Evolutionary conservation across 352 stramenopile genomes (phyloP).

Genomic region (Phytophthora brassicae): DNA sequence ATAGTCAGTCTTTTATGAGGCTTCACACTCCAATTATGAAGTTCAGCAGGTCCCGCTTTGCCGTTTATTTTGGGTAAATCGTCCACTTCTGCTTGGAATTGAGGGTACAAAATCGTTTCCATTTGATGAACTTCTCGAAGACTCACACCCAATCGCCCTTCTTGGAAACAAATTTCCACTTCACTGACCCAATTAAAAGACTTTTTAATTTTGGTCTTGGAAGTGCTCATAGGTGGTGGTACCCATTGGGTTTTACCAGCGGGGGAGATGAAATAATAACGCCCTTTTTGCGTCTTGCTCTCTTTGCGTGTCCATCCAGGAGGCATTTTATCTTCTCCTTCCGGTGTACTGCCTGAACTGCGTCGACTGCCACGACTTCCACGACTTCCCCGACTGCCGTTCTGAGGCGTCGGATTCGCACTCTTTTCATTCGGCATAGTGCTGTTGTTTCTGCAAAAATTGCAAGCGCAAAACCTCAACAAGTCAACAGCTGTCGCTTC

Average conservation of each 20-base stretch:
- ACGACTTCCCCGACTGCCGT: constrained; percentile 22
- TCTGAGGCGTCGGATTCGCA: constrained; percentile 10
- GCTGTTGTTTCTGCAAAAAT: constrained; percentile 19
- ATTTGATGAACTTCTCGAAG: constrained; percentile 74
- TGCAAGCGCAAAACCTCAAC: not conserved
- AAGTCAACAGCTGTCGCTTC: no score
- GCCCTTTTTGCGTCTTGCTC: constrained; percentile 84
- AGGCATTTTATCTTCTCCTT: constrained; percentile 48
- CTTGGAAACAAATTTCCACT: constrained; percentile 86
- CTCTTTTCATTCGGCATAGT: constrained; percentile 17
- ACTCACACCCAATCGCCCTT: constrained; percentile 80
- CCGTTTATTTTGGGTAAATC: constrained; percentile 86
- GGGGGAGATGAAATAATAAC: constrained; percentile 86
- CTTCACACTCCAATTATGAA: constrained; percentile 91
- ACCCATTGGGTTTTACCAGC: constrained; percentile 85
- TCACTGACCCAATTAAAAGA: constrained; percentile 82
- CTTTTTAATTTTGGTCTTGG: constrained; percentile 36
- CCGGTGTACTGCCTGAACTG: constrained; percentile 25
- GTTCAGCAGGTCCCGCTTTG: constrained; percentile 80
- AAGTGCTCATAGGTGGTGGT: constrained; percentile 38
- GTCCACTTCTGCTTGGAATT: constrained; percentile 89
- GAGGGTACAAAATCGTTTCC: constrained; percentile 75
- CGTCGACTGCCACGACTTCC: constrained; percentile 26
- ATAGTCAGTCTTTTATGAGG: constrained; percentile 78
- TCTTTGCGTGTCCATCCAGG: constrained; percentile 82